Conservation (phyloP, 1,284 basidiomycete species). For the Volvariella surrecta region DNA sequence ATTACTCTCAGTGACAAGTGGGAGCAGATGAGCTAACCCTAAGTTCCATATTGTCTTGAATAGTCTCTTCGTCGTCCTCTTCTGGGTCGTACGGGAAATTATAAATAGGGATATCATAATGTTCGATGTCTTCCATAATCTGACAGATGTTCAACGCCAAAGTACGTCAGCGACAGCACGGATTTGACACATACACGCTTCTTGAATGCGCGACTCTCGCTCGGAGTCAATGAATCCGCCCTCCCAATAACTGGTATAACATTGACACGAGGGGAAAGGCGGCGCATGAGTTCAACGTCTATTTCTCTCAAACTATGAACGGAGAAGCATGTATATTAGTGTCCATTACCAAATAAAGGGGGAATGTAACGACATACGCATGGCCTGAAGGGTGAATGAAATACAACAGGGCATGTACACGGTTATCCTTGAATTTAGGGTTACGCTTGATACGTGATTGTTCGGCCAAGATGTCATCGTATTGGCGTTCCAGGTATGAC, state of each 20-base stretch:
- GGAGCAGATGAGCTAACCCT: conserved; percentile 38
- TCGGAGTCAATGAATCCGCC: conserved; percentile 85
- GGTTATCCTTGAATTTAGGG: conserved; percentile 94
- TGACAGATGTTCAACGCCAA: conserved; percentile 21
- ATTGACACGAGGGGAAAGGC: conserved; percentile 90
- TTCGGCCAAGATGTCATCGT: conserved; percentile 96
- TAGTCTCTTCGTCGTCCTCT: conserved; percentile 97
- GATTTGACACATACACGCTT: conserved; percentile 57
- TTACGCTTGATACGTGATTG: conserved; percentile 99
- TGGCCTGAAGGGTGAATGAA: conserved; percentile 81
- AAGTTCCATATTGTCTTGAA: conserved; percentile 90
- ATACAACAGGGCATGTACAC: conserved; percentile 91
- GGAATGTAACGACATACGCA: conserved; percentile 42
- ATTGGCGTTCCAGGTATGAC: conserved; percentile 93
- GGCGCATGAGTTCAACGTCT: conserved; percentile 95
- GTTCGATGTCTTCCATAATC: conserved; percentile 98
- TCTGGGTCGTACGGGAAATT: conserved; percentile 99
- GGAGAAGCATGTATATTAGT: not conserved
- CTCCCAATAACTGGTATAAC: conserved; percentile 98
- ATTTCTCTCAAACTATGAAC: conserved; percentile 79
- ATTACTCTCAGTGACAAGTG: not conserved
- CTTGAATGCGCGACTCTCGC: conserved; percentile 88
- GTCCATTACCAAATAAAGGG: not conserved
- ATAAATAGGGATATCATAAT: conserved; percentile 96
- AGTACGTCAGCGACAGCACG: not conserved